Evolutionary conservation across 768 basidiomycete species (phyloP), one percentile per base, ranked within the genome.

Genomic region (Fistulinella prunicolor): DNA sequence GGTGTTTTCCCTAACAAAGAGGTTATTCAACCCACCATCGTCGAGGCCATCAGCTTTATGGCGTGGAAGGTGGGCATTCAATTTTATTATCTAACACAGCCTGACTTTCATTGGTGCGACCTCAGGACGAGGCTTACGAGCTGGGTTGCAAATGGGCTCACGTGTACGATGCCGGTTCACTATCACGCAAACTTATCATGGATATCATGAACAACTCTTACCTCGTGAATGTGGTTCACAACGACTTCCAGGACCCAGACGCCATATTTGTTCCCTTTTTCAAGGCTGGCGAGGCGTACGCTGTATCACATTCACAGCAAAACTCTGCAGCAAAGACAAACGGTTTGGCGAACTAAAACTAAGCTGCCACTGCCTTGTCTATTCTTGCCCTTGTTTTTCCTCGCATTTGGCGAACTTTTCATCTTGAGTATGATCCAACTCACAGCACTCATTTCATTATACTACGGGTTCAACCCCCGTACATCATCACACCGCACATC

Each of bases 1-100:
- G 94, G 94, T 54, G 91, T 96, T 9, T 97, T 95, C 78, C 92
- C 94, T 5, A 90, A 91, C 47, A 97, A 97, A 68, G 94, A 96
- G 73, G 89, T 96, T 57, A 73, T 95, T 39, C 93, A 95, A 64
- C 94, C 94, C 19, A 97, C 94, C 17, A 92, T 96, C 52, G 94
- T 97, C 19, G 94, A 97, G 66, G 91, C 94, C 3, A 87, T 95
- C 59, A 94, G 92, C 63, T 96, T 96, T 76, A 94, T 95, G 89
- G 94, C 94, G 14, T 96, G 94, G 94, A 95, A 95, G 81, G 89
- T 85, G 43, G 35, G 76, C 66, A 19, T 42, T 42, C 3, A 16
- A 41, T 26, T n/a, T n/a, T 9, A 2, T 41, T 23, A 28, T 36
- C 9, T 23, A 22, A 34, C 24, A 19, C 23, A 44, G n/a, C 20